Base-by-base conservation (phyloP, 1,284 basidiomycete species). In the Apiotrichum porosum region DNA sequence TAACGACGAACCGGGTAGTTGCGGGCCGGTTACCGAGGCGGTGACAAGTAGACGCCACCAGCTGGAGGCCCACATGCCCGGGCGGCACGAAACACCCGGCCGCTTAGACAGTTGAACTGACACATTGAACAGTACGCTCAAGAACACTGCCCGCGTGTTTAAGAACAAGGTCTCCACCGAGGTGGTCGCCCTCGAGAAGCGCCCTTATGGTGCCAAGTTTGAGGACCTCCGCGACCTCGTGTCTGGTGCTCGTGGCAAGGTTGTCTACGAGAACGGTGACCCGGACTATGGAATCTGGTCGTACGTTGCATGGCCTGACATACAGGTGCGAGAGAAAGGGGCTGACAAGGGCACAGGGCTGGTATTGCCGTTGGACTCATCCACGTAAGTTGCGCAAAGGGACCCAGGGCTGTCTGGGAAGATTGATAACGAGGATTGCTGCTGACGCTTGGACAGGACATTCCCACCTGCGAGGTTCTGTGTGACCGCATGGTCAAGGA, bases 111-210 rank as follows among this genome's bases (percentile, higher is more conserved):
- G 10, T 15, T 15, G 5, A 30, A 13, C 39, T 47, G 13, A 47
- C 49, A 30, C 37, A 23, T 37, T n/a, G n/a, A n/a, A 23, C 41
- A 63, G 66, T 47, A 86, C 85, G 0, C 73, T 94, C 41, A 79
- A 80, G 62, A 94, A 94, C 69, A 93, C 90, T 1, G 83, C 89
- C 6, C 81, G 92, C 30, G 90, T 95, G 3, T 93, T 79, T 79
- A 90, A 88, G 50, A 69, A 68, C 49, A 56, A 61, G 21, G 62
- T 66, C 9, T 63, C 65, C 28, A 52, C 55, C 36, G 84, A 94
- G 67, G 91, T 97, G 15, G 85, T 93, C 19, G 75, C 79, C 15
- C 79, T 92, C 39, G 92, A 95, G 74, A 77, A 78, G 15, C 79
- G 84, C 43, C 84, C 86, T 1, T 85, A 83, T 34, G 88, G 90